Evolutionary conservation across 2,329 filamentous ascomycete species (phyloP).

Genomic region (Escovopsis weberi): DNA sequence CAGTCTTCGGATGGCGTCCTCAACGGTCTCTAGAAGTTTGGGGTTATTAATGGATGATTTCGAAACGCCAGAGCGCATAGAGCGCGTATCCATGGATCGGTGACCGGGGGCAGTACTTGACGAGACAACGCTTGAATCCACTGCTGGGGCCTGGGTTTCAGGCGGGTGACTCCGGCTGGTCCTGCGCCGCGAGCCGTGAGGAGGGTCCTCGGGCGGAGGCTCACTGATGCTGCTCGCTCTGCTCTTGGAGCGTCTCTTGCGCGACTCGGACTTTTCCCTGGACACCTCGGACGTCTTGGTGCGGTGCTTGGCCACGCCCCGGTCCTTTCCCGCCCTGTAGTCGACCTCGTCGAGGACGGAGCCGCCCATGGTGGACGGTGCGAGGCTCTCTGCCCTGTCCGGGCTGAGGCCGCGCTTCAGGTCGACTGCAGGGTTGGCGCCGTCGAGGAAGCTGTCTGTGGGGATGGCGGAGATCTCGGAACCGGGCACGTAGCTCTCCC

Average conservation of each 20-base stretch:
- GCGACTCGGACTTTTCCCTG: constrained; percentile 32
- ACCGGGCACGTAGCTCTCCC: constrained; percentile 45
- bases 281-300: constrained; percentile 25
- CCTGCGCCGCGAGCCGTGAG: constrained; percentile 30
- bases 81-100: constrained; percentile 40
- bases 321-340: constrained; percentile 28
- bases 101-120: constrained; percentile 39
- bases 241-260: constrained; percentile 32
- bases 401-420: constrained; percentile 28
- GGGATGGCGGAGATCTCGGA: constrained; percentile 78
- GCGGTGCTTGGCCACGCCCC: constrained; percentile 28
- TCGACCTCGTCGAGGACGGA: constrained; percentile 27
- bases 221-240: constrained; percentile 36
- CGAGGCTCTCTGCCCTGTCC: constrained; percentile 22
- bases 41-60: constrained; percentile 83
- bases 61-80: constrained; percentile 34
- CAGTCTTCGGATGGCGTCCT: constrained; percentile 79
- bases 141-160: constrained; percentile 34
- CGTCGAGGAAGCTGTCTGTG: constrained; percentile 46
- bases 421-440: constrained; percentile 32
- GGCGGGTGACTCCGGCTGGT: constrained; percentile 34
- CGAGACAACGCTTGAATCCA: constrained; percentile 40
- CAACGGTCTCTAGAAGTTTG: constrained; percentile 77
- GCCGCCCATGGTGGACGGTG: constrained; percentile 12
- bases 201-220: constrained; percentile 30